Base-by-base conservation (phyloP, 2,329 filamentous ascomycete genomes). In the Aspergillus sergii region DNA sequence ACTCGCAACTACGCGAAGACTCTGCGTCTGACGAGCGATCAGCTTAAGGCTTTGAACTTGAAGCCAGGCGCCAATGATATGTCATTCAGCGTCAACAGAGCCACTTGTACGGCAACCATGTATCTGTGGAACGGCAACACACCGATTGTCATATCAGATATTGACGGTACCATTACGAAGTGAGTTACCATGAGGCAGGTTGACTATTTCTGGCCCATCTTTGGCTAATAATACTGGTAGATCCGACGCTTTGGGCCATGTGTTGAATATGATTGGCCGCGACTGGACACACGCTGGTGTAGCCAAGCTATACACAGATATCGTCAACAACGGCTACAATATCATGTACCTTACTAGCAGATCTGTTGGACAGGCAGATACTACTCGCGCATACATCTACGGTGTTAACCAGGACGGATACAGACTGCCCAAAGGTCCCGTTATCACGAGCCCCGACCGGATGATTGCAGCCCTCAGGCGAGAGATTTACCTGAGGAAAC, bases 271-370 rank as follows among this genome's bases (percentile, higher is more conserved):
- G 88, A 94, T 99, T 68, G 95, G 95, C 48, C 90, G 95, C 55
- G 95, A 99, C 78, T 99, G 95, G 95, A 99, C 95, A 3, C 95
- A 99, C 76, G 87, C 93, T 19, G 95, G 95, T 43, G 94, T 99
- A 28, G 96, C 95, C 26, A 99, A 99, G 80, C 85, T 99, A 10
- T 99, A 98, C 79, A 95, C 91, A 56, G 96, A 99, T 70, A 99
- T 99, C 69, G 89, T 89, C 1, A 89, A 91, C 71, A 99, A 99
- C 73, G 95, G 95, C 8, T 99, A 98, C 84, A 98, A 99, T 77
- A 96, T 99, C 74, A 93, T 99, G 86, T 99, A 99, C 76, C 85
- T 99, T 53, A 99, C 95, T 0, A 96, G 92, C 75, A 89, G 95
- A 58, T 95, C 92, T 16, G 94, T 98, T 53, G 96, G 95, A 0